Percentiles rank a stretch among this genome's conserved stretches.
phyloP scores from a whole-genome alignment of 257 asterid species.

The Solanum habrochaites region DNA sequence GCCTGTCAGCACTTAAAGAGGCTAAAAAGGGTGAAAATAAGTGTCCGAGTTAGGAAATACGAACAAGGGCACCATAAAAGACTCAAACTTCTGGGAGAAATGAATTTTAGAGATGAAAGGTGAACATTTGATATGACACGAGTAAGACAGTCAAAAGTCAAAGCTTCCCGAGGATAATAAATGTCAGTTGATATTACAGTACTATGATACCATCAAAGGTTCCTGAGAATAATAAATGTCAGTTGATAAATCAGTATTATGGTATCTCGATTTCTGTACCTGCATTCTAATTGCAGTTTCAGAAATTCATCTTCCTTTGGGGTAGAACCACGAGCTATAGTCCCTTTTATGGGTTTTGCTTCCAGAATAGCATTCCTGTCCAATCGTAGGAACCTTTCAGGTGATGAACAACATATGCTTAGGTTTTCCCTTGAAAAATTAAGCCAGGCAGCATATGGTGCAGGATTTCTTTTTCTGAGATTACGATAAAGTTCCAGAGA shows the following conservation, averaged over 20 bases:
- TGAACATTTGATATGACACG: neutral
- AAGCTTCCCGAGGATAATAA: neutral
- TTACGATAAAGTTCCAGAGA: slow-evolving; percentile 55
- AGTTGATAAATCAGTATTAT: neutral
- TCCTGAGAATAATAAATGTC: neutral
- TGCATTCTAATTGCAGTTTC: slow-evolving; percentile 65
- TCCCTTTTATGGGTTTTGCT: slow-evolving; percentile 97
- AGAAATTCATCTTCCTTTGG: slow-evolving; percentile 56
- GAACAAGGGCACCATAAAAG: neutral
- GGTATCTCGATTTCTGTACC: slow-evolving; percentile 23
- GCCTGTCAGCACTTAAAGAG: neutral
- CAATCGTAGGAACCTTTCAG: slow-evolving; percentile 86
- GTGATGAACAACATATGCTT: slow-evolving; percentile 81
- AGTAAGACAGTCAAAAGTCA: neutral
- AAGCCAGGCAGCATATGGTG: slow-evolving; percentile 97
- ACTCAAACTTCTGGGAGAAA: neutral
- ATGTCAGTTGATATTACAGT: neutral
- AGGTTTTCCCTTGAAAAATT: slow-evolving; percentile 60
- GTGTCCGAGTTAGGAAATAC: neutral
- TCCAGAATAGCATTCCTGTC: slow-evolving; percentile 70
- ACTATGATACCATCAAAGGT: neutral
- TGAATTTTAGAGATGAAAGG: neutral
- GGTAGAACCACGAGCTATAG: slow-evolving; percentile 79
- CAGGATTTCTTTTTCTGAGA: slow-evolving; percentile 79
- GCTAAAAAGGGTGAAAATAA: neutral